phyloP scores from a whole-genome alignment of 2,329 filamentous ascomycete genomes.

The Pseudomassariella vexata region DNA sequence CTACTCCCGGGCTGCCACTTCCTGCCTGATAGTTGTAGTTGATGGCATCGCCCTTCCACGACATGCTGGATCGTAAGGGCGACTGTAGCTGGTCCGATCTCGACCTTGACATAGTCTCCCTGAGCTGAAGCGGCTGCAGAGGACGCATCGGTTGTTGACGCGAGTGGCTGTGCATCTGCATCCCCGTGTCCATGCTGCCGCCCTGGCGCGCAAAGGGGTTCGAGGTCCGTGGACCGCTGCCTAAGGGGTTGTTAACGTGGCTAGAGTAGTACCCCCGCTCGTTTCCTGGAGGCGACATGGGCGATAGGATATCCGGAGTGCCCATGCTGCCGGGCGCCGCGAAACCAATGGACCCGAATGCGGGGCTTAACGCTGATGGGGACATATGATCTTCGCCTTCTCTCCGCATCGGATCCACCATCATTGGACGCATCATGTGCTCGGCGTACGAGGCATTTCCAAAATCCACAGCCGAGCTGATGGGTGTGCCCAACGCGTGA shows the following conservation, averaged over 20 bases:
- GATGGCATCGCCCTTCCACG: conserved; percentile 56
- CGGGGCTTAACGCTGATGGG: conserved; percentile 60
- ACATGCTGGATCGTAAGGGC: conserved; percentile 53
- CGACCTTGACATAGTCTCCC: conserved; percentile 51
- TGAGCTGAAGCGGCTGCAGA: conserved; percentile 52
- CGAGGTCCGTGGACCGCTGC: conserved; percentile 41
- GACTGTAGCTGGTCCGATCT: conserved; percentile 54
- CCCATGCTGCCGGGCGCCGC: conserved; percentile 45
- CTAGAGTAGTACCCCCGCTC: conserved; percentile 50
- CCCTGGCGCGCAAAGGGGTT: conserved; percentile 47
- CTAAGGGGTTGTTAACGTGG: conserved; percentile 41
- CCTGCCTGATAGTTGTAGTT: conserved; percentile 49
- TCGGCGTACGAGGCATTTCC: conserved; percentile 45
- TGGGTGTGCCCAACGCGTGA: conserved; percentile 41
- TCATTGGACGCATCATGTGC: conserved; percentile 61
- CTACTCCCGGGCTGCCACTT: conserved; percentile 39
- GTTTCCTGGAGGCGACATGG: conserved; percentile 47
- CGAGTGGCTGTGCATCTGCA: conserved; percentile 39
- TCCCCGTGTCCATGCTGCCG: conserved; percentile 35
- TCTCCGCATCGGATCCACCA: conserved; percentile 62
- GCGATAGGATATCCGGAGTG: conserved; percentile 50
- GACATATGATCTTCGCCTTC: conserved; percentile 63
- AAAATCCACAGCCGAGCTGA: conserved; percentile 44
- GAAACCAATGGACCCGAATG: conserved; percentile 63
- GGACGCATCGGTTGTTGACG: conserved; percentile 41